Evolutionary conservation across 306 rosid species (phyloP), one percentile per base, ranked within the genome.

Genomic region (Arachis stenosperma): DNA sequence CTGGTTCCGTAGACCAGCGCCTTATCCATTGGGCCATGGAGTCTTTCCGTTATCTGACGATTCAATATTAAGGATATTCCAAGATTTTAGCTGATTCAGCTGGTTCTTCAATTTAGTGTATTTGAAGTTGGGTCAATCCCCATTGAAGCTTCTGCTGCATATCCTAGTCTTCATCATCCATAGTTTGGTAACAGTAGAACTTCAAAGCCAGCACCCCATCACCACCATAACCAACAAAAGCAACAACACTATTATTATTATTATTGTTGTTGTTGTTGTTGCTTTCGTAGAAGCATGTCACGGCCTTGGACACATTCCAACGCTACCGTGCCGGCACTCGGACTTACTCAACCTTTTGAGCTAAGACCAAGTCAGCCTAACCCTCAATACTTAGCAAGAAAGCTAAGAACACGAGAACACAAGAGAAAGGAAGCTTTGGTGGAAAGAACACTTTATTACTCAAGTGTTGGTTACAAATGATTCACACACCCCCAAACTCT

Each of bases 1-100:
- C 96, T 92, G 91, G 91, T 87, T 93, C 71, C 96, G 96, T 88
- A 88, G 97, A 88, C 96, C 93, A 89, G 92, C 97, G 87, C 93
- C 96, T 90, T 90, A 88, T 90, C 97, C 96, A 87, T 90, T 88
- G 81, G 88, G 83, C 77, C 81, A 76, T 83, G 74, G 75, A 78
- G 77, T 79, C 81, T 0, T 6, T 2, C 8, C 17, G 17, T 33
- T 33, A 33, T 33, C 1, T 33, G 37, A 0, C 3, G 3, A 0
- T 33, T 33, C 37, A 33, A 17, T 17, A 17, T 17, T 17, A 0
- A 0, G 0, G 17, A 17, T 17, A 17, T 17, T 17, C 27, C 1
- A 22, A 22, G 27, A 22, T 1, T 22, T 22, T 2, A 51, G 60
- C 12, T 55, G 36, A 30, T 37, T 42, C 37, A 42, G 1, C 42